Evolutionary conservation across 2,329 filamentous ascomycete genomes (phyloP).

Genomic region (Conoideocrella luteorostrata): DNA sequence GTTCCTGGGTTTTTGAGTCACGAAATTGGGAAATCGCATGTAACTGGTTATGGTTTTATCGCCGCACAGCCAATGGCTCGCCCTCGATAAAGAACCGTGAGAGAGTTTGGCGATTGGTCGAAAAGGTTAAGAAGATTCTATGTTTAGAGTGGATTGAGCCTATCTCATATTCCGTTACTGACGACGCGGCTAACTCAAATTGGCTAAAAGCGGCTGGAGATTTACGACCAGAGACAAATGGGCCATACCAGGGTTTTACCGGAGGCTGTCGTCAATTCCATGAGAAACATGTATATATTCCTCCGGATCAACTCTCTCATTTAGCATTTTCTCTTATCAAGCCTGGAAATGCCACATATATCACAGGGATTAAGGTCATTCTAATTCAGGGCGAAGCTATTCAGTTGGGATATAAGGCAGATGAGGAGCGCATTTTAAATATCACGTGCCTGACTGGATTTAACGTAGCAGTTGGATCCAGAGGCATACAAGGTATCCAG

Average conservation of each 20-base stretch:
- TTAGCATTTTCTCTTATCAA: conserved; percentile 10
- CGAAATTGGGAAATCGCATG: conserved; percentile 7
- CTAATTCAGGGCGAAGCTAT: conserved; percentile 1
- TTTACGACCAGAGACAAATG: conserved; percentile 3
- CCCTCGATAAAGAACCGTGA: conserved; percentile 9
- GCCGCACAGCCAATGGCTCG: conserved; percentile 9
- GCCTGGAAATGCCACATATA: conserved; percentile 5
- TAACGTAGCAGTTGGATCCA: conserved; percentile 8
- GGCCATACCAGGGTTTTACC: conserved; percentile 3
- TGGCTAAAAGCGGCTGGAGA: conserved; percentile 9
- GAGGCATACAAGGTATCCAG: conserved; percentile 10
- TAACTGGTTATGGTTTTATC: conserved; percentile 9
- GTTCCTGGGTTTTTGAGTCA: conserved; percentile 11
- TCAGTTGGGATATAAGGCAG: conserved; percentile 10
- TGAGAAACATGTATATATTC: conserved; percentile 4
- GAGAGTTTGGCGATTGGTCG: conserved; percentile 9
- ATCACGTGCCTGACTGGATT: conserved; percentile 8
- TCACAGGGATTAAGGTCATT: conserved; percentile 8
- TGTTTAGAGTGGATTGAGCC: conserved; percentile 8
- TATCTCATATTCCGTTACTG: conserved; percentile 1
- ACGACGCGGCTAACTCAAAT: not conserved
- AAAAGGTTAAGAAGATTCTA: conserved; percentile 9
- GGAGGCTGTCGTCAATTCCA: conserved; percentile 9
- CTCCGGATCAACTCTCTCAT: conserved; percentile 8
- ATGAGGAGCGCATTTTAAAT: conserved; percentile 6